A percentile compares a stretch with the other conserved stretches of the same genome.
Conservation (phyloP, 148 eudicot genomes). For the Vaccinium vitisidaea region DNA sequence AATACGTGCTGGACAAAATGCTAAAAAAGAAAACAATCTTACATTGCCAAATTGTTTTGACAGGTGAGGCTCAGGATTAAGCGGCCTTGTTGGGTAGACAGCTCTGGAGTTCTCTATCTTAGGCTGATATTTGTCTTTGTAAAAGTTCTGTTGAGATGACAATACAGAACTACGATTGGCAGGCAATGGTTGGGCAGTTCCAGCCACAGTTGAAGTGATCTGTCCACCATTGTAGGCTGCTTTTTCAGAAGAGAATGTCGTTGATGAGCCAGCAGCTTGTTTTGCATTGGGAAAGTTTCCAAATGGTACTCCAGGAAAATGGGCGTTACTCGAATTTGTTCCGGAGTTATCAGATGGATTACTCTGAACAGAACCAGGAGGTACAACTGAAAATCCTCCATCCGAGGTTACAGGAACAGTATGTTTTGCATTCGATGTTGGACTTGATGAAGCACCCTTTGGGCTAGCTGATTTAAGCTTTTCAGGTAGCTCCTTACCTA, state of each 20-base stretch:
- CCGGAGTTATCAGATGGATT: slow-evolving; percentile 15
- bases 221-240: slow-evolving; percentile 25
- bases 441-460: slow-evolving; percentile 16
- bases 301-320: slow-evolving; percentile 25
- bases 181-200: slow-evolving; percentile 23
- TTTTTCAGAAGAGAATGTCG: slow-evolving; percentile 19
- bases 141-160: slow-evolving; percentile 29
- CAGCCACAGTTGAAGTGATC: slow-evolving; percentile 22
- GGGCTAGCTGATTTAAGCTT: slow-evolving; percentile 29
- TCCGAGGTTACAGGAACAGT: slow-evolving; percentile 19
- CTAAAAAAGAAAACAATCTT: slow-evolving; percentile 21
- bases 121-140: slow-evolving; percentile 24
- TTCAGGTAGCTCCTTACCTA: slow-evolving; percentile 22
- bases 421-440: slow-evolving; percentile 25
- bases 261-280: slow-evolving; percentile 27
- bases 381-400: slow-evolving; percentile 23
- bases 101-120: slow-evolving; percentile 33
- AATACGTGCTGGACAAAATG: slow-evolving; percentile 5
- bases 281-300: slow-evolving; percentile 25
- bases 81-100: slow-evolving; percentile 35
- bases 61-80: slow-evolving; percentile 40
- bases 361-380: slow-evolving; percentile 27
- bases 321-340: neutral
- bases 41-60: slow-evolving; percentile 68
- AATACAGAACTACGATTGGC: slow-evolving; percentile 28